These are phyloP conservation scores for Musa troglodytarum DNA, from an alignment of 176 grass and related monocot species.

Conservation along the genomic window DNA sequence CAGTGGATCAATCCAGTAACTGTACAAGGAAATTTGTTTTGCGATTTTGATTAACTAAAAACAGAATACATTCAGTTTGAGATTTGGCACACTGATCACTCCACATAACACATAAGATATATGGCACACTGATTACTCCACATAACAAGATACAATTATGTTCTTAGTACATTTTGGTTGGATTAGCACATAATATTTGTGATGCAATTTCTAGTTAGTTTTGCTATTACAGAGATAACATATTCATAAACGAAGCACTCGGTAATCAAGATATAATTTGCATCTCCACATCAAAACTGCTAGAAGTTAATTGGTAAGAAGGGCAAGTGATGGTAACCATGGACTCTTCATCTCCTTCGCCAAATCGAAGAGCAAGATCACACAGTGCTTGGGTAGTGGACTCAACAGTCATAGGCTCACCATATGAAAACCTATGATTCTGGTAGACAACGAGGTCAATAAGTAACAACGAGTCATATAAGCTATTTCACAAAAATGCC, in stretches of 20 bases:
- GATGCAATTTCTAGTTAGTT: no score
- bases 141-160: no score
- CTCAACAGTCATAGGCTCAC: slow-evolving; percentile 89
- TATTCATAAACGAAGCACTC: background rate
- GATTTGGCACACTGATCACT: no score
- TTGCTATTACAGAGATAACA: no score
- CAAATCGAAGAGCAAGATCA: slow-evolving; percentile 89
- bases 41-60: no score
- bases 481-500: background rate
- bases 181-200: no score
- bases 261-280: background rate
- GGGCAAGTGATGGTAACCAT: slow-evolving; percentile 45
- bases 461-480: slow-evolving; percentile 7
- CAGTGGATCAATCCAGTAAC: background rate
- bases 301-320: slow-evolving; percentile 2
- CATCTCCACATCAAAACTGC: background rate
- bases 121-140: no score
- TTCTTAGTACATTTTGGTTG: no score
- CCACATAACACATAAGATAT: no score
- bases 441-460: slow-evolving; percentile 20
- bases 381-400: slow-evolving; percentile 96
- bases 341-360: slow-evolving; percentile 93
- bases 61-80: no score
- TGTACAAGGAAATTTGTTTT: no score
- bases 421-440: slow-evolving; percentile 99